These are phyloP conservation scores for Picochlorum sp. DNA, from an alignment of 139 green algal genomes.

Conservation along the genomic window DNA sequence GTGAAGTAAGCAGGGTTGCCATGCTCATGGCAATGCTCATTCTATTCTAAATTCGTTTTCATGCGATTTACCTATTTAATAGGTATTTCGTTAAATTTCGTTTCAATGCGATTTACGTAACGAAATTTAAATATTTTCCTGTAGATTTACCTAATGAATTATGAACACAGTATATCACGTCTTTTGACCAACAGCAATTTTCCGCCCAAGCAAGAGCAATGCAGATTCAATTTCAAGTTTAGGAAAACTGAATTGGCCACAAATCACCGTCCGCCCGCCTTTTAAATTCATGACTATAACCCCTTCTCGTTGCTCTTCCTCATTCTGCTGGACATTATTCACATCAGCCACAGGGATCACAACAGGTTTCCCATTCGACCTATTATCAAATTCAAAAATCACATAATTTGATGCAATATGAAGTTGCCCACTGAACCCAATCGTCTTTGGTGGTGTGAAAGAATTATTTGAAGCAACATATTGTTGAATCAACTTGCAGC, in stretches of 20 bases:
- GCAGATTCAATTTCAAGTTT: slow-evolving; percentile 27
- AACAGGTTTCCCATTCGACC: neutral
- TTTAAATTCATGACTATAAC: neutral
- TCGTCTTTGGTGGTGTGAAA: slow-evolving; percentile 48
- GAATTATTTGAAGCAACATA: slow-evolving; percentile 59
- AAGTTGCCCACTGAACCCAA: slow-evolving; percentile 58
- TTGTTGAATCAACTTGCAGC: slow-evolving; percentile 65
- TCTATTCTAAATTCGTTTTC: no score
- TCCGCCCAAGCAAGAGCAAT: neutral
- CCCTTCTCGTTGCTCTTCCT: slow-evolving; percentile 2
- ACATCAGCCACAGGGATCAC: slow-evolving; percentile 10
- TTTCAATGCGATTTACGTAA: no score
- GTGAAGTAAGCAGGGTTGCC: no score
- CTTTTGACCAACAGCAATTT: neutral
- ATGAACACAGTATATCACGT: neutral
- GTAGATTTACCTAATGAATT: no score
- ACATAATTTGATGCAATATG: slow-evolving; percentile 64
- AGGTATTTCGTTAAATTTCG: no score
- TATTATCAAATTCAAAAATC: slow-evolving; percentile 38
- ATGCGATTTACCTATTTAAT: no score
- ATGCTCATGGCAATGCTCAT: no score
- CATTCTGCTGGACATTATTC: slow-evolving; percentile 11
- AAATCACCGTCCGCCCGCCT: slow-evolving; percentile 8
- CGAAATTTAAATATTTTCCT: no score
- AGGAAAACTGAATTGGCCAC: slow-evolving; percentile 9